A percentile compares a stretch with the other conserved stretches of the same genome.
Conservation (phyloP, 2,329 filamentous ascomycete genomes). For the Penicillium brasilianum region DNA sequence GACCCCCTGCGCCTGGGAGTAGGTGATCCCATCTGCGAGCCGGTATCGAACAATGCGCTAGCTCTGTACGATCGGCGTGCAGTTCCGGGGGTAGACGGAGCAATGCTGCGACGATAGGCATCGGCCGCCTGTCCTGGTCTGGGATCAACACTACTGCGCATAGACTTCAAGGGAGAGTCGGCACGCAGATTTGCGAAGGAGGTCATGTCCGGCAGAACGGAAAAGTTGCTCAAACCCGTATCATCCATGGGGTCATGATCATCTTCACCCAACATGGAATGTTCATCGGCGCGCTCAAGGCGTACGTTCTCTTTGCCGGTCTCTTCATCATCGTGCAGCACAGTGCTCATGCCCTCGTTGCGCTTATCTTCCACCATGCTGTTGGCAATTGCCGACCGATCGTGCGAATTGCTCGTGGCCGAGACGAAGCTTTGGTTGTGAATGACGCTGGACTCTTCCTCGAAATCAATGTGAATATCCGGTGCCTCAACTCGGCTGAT, state of each 20-base stretch:
- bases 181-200: slow-evolving; percentile 73
- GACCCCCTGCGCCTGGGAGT: slow-evolving; percentile 58
- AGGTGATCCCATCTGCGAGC: slow-evolving; percentile 44
- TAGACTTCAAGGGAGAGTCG: slow-evolving; percentile 63
- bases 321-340: slow-evolving; percentile 38
- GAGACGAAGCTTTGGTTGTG: slow-evolving; percentile 28
- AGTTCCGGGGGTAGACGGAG: slow-evolving; percentile 54
- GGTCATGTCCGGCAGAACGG: slow-evolving; percentile 85
- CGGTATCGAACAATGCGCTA: slow-evolving; percentile 39
- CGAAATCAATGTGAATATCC: slow-evolving; percentile 35
- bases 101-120: slow-evolving; percentile 24
- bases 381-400: slow-evolving; percentile 35
- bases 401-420: slow-evolving; percentile 16
- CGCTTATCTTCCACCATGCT: slow-evolving; percentile 46
- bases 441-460: slow-evolving; percentile 34
- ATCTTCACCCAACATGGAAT: slow-evolving; percentile 37
- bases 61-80: slow-evolving; percentile 45
- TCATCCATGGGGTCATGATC: slow-evolving; percentile 47
- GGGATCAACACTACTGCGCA: slow-evolving; percentile 44
- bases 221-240: slow-evolving; percentile 78
- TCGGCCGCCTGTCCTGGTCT: slow-evolving; percentile 43
- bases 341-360: slow-evolving; percentile 51
- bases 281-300: slow-evolving; percentile 28
- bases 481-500: slow-evolving; percentile 26
- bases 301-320: slow-evolving; percentile 31